A percentile compares a stretch with the other conserved stretches of the same genome.
These are phyloP conservation scores for Ceraceosorus guamensis DNA, from an alignment of 1,284 basidiomycete genomes.

Conservation along the genomic window DNA sequence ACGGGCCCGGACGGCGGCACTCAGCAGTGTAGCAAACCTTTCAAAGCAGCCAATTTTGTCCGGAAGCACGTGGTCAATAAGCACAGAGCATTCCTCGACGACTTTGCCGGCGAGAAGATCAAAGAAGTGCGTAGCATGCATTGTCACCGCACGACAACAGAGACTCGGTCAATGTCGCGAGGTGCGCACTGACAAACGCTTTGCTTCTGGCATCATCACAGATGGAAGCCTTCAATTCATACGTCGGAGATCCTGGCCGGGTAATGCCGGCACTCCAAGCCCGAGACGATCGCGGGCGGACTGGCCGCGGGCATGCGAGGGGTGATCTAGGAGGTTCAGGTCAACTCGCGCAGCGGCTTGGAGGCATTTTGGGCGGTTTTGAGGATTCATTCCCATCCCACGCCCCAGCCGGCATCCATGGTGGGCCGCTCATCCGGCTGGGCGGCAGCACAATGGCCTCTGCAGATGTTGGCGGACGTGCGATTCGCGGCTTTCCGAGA, in stretches of 20 bases:
- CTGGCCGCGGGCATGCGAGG: background rate
- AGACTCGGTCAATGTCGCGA: constrained; percentile 19
- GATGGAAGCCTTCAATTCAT: constrained; percentile 6
- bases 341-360: background rate
- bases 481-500: too few relatives aligned
- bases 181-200: background rate
- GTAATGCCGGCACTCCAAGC: constrained; percentile 9
- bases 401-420: constrained; percentile 1
- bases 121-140: constrained; percentile 11
- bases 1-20: constrained; percentile 7
- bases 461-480: background rate
- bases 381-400: background rate
- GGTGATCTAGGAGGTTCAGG: background rate
- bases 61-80: constrained; percentile 44
- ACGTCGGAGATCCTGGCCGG: constrained; percentile 1
- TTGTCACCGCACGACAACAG: constrained; percentile 31
- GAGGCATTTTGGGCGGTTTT: background rate
- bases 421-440: constrained; percentile 1
- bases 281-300: background rate
- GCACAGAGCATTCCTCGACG: constrained; percentile 27
- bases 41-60: constrained; percentile 36
- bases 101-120: constrained; percentile 6
- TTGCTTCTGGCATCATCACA: background rate
- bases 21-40: constrained; percentile 33
- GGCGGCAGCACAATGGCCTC: background rate